Evolutionary conservation across 805 yeast genomes (phyloP).

Genomic region (Myxozyma geophila): DNA sequence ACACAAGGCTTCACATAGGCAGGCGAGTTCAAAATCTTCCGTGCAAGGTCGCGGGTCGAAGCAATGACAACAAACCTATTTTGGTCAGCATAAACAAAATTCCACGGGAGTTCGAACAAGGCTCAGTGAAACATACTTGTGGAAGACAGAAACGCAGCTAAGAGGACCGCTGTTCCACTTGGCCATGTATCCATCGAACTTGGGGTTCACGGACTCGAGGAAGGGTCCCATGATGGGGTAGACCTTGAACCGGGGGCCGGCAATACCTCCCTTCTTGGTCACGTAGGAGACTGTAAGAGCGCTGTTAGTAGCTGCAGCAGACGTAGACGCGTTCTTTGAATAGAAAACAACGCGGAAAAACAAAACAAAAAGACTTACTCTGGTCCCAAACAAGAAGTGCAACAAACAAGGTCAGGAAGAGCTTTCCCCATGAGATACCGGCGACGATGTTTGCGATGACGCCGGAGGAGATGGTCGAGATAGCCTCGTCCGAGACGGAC

Average conservation of each 20-base stretch:
- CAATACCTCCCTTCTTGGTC: slow-evolving; percentile 80
- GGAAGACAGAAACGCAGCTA: slow-evolving; percentile 96
- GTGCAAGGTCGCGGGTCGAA: slow-evolving; percentile 80
- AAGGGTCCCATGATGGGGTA: slow-evolving; percentile 98
- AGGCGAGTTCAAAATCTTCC: slow-evolving; percentile 85
- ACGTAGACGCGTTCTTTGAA: neutral
- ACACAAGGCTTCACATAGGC: slow-evolving; percentile 94
- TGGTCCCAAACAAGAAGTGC: slow-evolving; percentile 34
- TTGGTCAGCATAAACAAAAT: neutral
- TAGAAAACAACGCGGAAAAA: neutral
- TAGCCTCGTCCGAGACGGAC: slow-evolving; percentile 6
- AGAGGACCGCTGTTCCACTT: slow-evolving; percentile 96
- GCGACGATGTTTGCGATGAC: slow-evolving; percentile 1
- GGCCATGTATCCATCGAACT: slow-evolving; percentile 87
- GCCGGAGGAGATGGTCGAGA: slow-evolving; percentile 7
- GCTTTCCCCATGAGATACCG: slow-evolving; percentile 18
- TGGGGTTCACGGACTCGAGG: slow-evolving; percentile 90
- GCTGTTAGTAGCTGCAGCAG: slow-evolving; percentile 18
- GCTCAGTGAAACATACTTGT: slow-evolving; percentile 54
- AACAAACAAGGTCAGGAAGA: slow-evolving; percentile 11
- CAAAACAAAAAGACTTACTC: slow-evolving; percentile 16
- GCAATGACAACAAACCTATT: slow-evolving; percentile 85
- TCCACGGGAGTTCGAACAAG: neutral
- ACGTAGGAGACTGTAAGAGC: slow-evolving; percentile 78
- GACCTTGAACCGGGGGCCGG: slow-evolving; percentile 83